phyloP scores from a whole-genome alignment of 2,329 filamentous ascomycete species.

The Phaeosphaeriaceae sp. region DNA sequence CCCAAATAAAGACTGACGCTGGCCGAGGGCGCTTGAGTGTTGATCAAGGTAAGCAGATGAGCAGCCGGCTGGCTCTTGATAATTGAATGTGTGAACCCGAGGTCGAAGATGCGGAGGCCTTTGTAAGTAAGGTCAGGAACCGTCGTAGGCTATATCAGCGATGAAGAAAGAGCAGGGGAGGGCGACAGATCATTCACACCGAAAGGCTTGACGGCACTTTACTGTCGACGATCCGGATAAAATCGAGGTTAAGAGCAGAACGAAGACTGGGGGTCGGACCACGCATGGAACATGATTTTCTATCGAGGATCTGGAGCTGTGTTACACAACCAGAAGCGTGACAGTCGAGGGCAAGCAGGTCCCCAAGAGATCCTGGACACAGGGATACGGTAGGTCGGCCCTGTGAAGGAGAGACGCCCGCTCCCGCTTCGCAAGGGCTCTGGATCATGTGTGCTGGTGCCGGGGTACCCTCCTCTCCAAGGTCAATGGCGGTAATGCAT shows the following conservation, averaged over 20 bases:
- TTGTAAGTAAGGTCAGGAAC: constrained; percentile 46
- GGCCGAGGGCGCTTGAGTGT: constrained; percentile 23
- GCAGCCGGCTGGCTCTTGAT: constrained; percentile 37
- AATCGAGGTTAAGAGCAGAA: constrained; percentile 47
- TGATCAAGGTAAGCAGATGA: constrained; percentile 29
- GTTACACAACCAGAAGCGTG: constrained; percentile 50
- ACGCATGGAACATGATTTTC: constrained; percentile 48
- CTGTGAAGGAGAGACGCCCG: constrained; percentile 41
- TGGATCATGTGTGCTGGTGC: constrained; percentile 46
- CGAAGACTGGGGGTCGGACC: constrained; percentile 44
- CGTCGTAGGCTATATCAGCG: constrained; percentile 47
- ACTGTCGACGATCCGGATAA: constrained; percentile 50
- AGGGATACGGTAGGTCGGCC: constrained; percentile 51
- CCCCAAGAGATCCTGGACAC: constrained; percentile 40
- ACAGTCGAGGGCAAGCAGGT: constrained; percentile 46
- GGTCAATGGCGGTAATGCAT: constrained; percentile 43
- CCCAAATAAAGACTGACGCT: constrained; percentile 40
- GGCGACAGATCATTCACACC: constrained; percentile 48
- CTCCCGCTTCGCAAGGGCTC: constrained; percentile 45
- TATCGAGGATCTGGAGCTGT: constrained; percentile 47
- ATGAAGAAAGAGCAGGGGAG: constrained; percentile 42
- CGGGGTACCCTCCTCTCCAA: constrained; percentile 42
- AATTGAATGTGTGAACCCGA: constrained; percentile 32
- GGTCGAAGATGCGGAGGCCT: constrained; percentile 37
- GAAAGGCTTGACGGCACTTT: constrained; percentile 49